These are phyloP conservation scores for Monosporozyma servazzii DNA, from an alignment of 805 yeast genomes.

Conservation along the genomic window DNA sequence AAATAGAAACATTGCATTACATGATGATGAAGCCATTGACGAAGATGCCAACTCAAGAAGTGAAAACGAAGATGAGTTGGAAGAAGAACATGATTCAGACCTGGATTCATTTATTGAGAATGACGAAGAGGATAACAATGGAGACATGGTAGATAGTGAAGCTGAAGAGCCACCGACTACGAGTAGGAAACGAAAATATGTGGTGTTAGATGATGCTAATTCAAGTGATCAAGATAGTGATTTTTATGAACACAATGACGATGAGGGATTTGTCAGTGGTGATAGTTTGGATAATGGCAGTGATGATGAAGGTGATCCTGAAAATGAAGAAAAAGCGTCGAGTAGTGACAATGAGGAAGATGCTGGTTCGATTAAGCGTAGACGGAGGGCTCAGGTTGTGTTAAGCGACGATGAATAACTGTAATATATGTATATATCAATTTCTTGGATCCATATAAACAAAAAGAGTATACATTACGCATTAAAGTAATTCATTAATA, in stretches of 20 bases:
- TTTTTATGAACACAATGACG: slow-evolving; percentile 24
- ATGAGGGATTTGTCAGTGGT: slow-evolving; percentile 27
- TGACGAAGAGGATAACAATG: slow-evolving; percentile 10
- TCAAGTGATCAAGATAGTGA: slow-evolving; percentile 18
- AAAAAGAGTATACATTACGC: background rate
- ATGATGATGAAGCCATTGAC: slow-evolving; percentile 10
- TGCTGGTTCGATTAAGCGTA: background rate
- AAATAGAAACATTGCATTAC: slow-evolving; percentile 4
- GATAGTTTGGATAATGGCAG: slow-evolving; percentile 31
- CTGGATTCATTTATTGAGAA: slow-evolving; percentile 14
- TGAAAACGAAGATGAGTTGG: slow-evolving; percentile 9
- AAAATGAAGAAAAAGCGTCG: slow-evolving; percentile 12
- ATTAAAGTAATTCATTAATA: background rate
- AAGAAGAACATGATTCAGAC: slow-evolving; percentile 13
- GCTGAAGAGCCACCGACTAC: background rate
- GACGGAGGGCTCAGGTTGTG: background rate
- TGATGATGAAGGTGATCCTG: slow-evolving; percentile 27
- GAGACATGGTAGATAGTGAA: slow-evolving; percentile 3
- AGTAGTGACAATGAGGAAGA: slow-evolving; percentile 18
- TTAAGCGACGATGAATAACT: background rate
- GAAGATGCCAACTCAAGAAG: slow-evolving; percentile 10
- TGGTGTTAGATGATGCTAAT: background rate
- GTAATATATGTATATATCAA: background rate
- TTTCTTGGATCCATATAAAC: background rate
- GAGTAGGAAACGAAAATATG: slow-evolving; percentile 2